Conservation (phyloP, 176 grass and related monocot species). For the Aegilops longissima region DNA sequence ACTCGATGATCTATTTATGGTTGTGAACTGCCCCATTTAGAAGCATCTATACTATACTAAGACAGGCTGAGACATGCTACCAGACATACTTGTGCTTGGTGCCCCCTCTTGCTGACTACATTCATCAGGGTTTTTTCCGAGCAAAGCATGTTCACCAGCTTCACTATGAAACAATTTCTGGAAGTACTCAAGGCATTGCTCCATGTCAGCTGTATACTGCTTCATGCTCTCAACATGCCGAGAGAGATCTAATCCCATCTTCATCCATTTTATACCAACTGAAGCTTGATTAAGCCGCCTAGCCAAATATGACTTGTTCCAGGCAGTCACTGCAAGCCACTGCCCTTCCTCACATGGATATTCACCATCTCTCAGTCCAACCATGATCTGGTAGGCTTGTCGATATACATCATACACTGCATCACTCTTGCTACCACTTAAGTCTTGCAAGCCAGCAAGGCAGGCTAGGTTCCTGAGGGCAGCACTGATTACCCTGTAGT, state of each 20-base stretch:
- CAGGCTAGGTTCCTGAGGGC: constrained; percentile 63
- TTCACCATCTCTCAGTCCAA: constrained; percentile 78
- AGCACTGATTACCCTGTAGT: constrained; percentile 70
- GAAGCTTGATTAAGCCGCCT: constrained; percentile 50
- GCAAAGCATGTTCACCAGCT: constrained; percentile 21
- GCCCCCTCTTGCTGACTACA: constrained; percentile 41
- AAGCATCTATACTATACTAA: constrained; percentile 56
- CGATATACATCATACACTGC: constrained; percentile 63
- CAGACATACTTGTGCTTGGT: constrained; percentile 32
- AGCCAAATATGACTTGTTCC: constrained; percentile 74
- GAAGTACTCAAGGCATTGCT: constrained; percentile 58
- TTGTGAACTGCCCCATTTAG: constrained; percentile 7
- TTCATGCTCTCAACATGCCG: constrained; percentile 78
- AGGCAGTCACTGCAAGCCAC: constrained; percentile 76
- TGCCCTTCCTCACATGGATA: constrained; percentile 82
- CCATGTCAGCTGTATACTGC: constrained; percentile 50
- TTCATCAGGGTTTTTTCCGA: constrained; percentile 20
- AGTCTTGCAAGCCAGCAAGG: constrained; percentile 56
- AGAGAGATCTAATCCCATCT: constrained; percentile 73
- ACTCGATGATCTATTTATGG: constrained; percentile 26
- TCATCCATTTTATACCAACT: constrained; percentile 88
- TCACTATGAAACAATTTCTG: constrained; percentile 50
- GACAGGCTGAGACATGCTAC: constrained; percentile 58
- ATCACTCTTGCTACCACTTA: constrained; percentile 54
- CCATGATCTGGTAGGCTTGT: constrained; percentile 83